These are phyloP conservation scores for Mesostigma viride DNA, from an alignment of 139 green algal genomes.

Conservation along the genomic window DNA sequence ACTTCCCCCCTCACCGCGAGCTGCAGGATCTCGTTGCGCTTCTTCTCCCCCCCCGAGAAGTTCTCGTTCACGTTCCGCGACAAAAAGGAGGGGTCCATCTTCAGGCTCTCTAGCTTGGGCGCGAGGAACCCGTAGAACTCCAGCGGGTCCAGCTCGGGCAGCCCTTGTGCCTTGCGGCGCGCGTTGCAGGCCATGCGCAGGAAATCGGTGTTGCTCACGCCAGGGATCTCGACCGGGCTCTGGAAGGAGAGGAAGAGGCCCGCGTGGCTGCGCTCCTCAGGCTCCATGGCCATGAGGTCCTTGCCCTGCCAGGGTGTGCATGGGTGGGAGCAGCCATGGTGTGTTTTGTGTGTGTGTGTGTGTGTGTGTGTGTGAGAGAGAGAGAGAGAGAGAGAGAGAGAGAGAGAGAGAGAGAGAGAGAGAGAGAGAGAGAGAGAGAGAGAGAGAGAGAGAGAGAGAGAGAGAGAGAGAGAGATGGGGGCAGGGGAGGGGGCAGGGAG, in stretches of 20 bases:
- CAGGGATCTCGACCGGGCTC: constrained; percentile 85
- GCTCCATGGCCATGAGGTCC: constrained; percentile 66
- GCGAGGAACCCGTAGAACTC: constrained; percentile 94
- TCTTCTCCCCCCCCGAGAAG: constrained; percentile 97
- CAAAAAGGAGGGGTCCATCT: constrained; percentile 94
- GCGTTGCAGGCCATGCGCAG: constrained; percentile 87
- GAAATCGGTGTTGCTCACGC: constrained; percentile 94
- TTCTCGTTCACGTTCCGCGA: constrained; percentile 97
- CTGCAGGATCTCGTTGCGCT: constrained; percentile 88
- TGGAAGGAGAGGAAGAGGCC: constrained; percentile 89
- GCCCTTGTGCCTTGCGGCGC: constrained; percentile 53
- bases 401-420: too few species aligned
- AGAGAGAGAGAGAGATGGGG: too few species aligned
- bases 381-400: too few species aligned
- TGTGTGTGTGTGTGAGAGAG: background rate
- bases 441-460: too few species aligned
- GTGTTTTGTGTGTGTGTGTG: background rate
- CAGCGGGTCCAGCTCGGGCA: constrained; percentile 87
- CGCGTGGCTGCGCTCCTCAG: constrained; percentile 69
- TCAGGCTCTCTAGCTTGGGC: constrained; percentile 88
- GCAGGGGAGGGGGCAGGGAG: too few species aligned
- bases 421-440: too few species aligned
- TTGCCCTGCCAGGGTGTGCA: constrained; percentile 19
- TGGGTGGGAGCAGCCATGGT: background rate
- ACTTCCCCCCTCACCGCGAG: constrained; percentile 62